Conservation (phyloP, 2,329 filamentous ascomycete genomes). For the Xylariaceae sp. region DNA sequence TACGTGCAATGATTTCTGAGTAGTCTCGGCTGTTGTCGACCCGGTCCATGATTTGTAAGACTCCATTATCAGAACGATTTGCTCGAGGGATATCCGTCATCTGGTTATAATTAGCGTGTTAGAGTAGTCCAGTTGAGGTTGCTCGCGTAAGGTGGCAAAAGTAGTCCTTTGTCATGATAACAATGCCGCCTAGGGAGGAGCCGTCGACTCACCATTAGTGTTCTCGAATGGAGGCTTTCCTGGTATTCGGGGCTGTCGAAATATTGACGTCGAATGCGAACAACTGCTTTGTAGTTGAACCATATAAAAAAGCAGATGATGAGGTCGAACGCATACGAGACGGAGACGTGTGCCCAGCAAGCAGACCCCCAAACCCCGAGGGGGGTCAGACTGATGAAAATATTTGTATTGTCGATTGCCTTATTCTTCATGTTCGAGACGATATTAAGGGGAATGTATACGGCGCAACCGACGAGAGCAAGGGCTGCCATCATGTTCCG, state of each 20-base stretch:
- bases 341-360: slow-evolving; percentile 56
- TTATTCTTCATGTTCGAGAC: slow-evolving; percentile 38
- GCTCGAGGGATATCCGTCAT: slow-evolving; percentile 75
- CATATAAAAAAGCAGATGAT: slow-evolving; percentile 69
- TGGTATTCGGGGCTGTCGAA: slow-evolving; percentile 84
- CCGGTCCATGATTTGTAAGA: slow-evolving; percentile 49
- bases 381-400: slow-evolving; percentile 57
- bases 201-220: slow-evolving; percentile 50
- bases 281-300: slow-evolving; percentile 76
- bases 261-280: slow-evolving; percentile 66
- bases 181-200: background rate
- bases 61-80: slow-evolving; percentile 76
- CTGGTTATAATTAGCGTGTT: slow-evolving; percentile 42
- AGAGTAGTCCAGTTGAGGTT: too few species aligned
- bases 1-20: slow-evolving; percentile 67
- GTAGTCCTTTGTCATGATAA: background rate
- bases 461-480: slow-evolving; percentile 65
- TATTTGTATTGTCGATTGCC: slow-evolving; percentile 28
- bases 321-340: slow-evolving; percentile 59
- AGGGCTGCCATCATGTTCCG: slow-evolving; percentile 79
- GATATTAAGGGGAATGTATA: slow-evolving; percentile 78
- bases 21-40: slow-evolving; percentile 37
- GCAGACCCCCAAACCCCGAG: slow-evolving; percentile 46
- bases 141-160: background rate
- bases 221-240: slow-evolving; percentile 71